phyloP scores from a whole-genome alignment of 208 protist species.

The Leishmania amazonensis region DNA sequence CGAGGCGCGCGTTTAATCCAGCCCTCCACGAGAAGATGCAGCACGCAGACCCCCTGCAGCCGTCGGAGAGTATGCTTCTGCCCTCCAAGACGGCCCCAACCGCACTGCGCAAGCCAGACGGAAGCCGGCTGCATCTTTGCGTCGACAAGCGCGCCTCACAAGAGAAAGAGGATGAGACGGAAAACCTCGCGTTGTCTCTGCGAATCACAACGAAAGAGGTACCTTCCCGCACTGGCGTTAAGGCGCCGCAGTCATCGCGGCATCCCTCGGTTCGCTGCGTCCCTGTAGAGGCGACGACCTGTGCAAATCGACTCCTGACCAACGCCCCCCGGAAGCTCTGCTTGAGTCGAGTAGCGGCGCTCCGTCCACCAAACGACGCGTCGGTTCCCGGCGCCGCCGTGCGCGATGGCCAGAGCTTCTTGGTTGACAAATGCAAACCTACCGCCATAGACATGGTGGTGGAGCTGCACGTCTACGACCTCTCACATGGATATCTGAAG shows the following conservation, averaged over 20 bases:
- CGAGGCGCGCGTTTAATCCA: background rate
- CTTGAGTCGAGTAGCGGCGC: constrained; percentile 4
- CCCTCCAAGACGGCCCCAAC: constrained; percentile 15
- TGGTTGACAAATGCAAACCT: constrained; percentile 23
- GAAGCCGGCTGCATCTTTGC: constrained; percentile 13
- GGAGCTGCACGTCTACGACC: constrained; percentile 90
- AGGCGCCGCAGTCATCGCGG: constrained; percentile 6
- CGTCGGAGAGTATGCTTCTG: constrained; percentile 25
- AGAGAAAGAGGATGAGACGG: background rate
- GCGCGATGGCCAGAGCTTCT: constrained; percentile 38
- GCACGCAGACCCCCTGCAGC: constrained; percentile 6
- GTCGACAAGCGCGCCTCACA: background rate
- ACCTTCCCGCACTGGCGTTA: background rate
- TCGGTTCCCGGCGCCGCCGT: constrained; percentile 31
- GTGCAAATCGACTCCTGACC: too few species aligned
- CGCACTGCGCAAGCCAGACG: background rate
- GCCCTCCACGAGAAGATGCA: constrained; percentile 15
- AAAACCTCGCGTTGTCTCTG: background rate
- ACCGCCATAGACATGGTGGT: constrained; percentile 25
- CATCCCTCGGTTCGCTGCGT: constrained; percentile 21
- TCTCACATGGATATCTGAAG: constrained; percentile 76
- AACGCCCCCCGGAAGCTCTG: background rate
- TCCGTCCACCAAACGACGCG: constrained; percentile 28
- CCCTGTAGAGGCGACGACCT: constrained; percentile 4
- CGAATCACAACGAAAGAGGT: constrained; percentile 8